Evolutionary conservation across 164 flowering plant genomes (phyloP), one percentile per base, ranked within the genome.

Genomic region (Houttuynia cordata): DNA sequence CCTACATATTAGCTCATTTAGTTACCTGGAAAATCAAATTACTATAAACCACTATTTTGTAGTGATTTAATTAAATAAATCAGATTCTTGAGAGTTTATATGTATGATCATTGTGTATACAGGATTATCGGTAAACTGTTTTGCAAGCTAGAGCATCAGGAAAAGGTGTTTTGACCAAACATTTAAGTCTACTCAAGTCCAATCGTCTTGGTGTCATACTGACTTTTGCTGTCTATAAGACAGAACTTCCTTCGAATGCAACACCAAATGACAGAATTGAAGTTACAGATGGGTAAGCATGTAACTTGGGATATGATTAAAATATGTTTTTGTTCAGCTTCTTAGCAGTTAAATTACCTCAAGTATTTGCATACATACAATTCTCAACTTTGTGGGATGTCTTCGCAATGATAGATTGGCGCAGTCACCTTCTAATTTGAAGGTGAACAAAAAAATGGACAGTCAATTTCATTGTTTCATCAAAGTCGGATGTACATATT

Each of bases 121-220:
- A 93, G 99, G 99, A 93, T 71, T 97, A 93, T 63, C 86, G 95
- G 41, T 88, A 88, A 40, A 93, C 90, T 68, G 76, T 93, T 20
- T 73, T 93, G 67, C 83, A 93, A 18, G 97, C 97, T 51, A 83
- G 99, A 73, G 83, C 66, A 62, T 86, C 87, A 0, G 99, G 96
- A 64, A 93, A 83, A 62, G 99, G 95, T 17, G 99, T 91, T 53
- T 81, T 93, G 51, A 93, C 93, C 59, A 86, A 96, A 62, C 97
- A 96, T 56, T 90, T 93, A 64, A 76, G 73, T 70, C 78, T 93
- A 40, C 61, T 93, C 20, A 93, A 93, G 72, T 73, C 97, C 30
- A 85, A 88, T 19, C 81, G 86, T 23, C 87, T 93, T 34, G 97
- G 99, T 24, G 96, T 93, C 22, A 85, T 93, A 60, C 71, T 90